Base-by-base conservation (phyloP, 345 rosid genomes). In the Alliaria petiolata region DNA sequence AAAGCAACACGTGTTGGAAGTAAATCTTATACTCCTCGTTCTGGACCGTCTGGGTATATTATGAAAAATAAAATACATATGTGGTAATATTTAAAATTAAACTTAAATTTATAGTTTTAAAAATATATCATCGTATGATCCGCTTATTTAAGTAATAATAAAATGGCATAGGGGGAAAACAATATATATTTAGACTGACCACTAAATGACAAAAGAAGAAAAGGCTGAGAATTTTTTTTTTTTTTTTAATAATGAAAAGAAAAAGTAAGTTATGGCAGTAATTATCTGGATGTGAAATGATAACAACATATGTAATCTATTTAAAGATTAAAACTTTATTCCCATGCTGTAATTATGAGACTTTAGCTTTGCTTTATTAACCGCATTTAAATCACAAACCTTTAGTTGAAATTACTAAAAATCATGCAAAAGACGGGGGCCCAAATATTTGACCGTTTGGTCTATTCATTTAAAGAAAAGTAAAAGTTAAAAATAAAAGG, bases 311-410 rank as follows among this genome's bases (percentile, higher is more conserved):
- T 22, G 50, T 65, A 65, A 61, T 42, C 14, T 43, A 62, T 53
- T 62, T 15, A 53, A 75, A 75, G 49, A 69, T 11, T 20, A 11
- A 46, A 69, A 63, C 55, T 69, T 69, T 76, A 56, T 25, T 35
- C 71, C 70, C 75, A 63, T 70, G 76, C 80, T 70, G 76, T 70
- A 76, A 76, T 70, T 33, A 76, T 76, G 63, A 76, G 76, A 70
- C 80, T 70, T 76, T 76, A 70, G 66, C 61, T 70, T 62, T 68
- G 4, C 79, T 69, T 69, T 69, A 68, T 61, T 62, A 45, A 62
- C 74, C 52, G 28, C 79, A 69, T 62, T 69, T 35, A 54, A 70
- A 33, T 69, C 61, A 47, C 31, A 62, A 33, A 44, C 54, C 45
- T 54, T 68, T 50, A 45, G 8, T 15, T 22, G 11, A 53, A 46